Percentiles rank a stretch among this genome's conserved stretches.
Evolutionary conservation across 2,329 filamentous ascomycete species (phyloP).

Genomic region (Elsinoe fawcettii): DNA sequence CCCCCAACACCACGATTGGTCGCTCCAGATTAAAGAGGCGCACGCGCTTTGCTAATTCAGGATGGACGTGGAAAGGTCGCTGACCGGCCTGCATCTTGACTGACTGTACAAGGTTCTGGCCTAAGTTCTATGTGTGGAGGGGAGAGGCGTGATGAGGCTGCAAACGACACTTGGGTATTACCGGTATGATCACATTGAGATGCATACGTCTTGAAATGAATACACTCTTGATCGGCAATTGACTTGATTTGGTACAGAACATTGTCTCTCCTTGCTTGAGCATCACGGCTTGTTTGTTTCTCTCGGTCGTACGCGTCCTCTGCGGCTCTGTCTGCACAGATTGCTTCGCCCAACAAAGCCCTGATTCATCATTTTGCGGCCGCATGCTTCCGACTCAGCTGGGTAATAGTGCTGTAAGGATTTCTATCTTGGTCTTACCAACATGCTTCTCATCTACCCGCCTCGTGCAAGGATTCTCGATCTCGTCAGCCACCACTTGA

Average conservation of each 20-base stretch:
- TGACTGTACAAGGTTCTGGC: background rate
- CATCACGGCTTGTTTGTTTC: conserved; percentile 2
- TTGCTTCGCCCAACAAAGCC: background rate
- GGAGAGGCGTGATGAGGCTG: conserved; percentile 8
- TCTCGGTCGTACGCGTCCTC: background rate
- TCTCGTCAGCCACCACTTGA: background rate
- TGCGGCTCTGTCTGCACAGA: background rate
- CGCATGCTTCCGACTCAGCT: conserved; percentile 5
- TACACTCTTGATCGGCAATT: conserved; percentile 1
- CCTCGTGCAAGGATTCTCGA: background rate
- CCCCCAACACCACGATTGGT: conserved; percentile 2
- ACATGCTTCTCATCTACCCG: background rate
- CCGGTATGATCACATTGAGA: background rate
- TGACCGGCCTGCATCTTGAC: background rate
- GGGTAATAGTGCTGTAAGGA: background rate
- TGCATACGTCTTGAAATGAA: background rate
- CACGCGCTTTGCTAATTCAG: conserved; percentile 12
- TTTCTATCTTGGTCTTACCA: conserved; percentile 5
- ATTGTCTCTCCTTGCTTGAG: conserved; percentile 4
- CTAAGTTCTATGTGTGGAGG: background rate
- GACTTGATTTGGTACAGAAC: conserved; percentile 1
- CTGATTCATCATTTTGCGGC: conserved; percentile 2
- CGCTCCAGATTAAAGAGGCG: conserved; percentile 12
- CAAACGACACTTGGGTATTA: background rate
- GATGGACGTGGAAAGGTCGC: background rate